These are phyloP conservation scores for Vickermania ingenoplastis DNA, from an alignment of 208 protist species.

Conservation along the genomic window DNA sequence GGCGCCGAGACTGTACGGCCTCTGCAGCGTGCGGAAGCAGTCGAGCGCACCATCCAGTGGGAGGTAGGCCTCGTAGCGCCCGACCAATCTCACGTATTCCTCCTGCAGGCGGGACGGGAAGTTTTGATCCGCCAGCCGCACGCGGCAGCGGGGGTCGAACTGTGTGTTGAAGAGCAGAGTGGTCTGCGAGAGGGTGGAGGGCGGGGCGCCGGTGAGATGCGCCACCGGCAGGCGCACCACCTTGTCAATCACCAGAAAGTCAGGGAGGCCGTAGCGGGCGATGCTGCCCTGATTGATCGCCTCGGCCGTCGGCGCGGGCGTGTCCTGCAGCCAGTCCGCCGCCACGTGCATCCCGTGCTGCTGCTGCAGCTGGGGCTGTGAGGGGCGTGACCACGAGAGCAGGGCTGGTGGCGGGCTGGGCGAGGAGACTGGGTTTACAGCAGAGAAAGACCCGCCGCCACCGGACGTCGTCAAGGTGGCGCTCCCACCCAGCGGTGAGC, in stretches of 20 bases:
- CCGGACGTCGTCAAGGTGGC: neutral
- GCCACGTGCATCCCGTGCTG: neutral
- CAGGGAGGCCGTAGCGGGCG: slow-evolving; percentile 6
- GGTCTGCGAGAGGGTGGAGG: slow-evolving; percentile 5
- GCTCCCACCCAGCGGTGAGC: neutral
- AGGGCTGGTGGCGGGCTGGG: no score
- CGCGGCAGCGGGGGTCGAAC: slow-evolving; percentile 49
- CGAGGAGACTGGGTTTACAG: no score
- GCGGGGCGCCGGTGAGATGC: slow-evolving; percentile 16
- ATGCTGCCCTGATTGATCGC: no score
- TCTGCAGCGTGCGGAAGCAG: slow-evolving; percentile 27
- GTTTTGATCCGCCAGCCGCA: slow-evolving; percentile 27
- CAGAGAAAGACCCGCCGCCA: neutral
- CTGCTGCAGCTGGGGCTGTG: neutral
- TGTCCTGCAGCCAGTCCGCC: neutral
- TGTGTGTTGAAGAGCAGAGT: slow-evolving; percentile 13
- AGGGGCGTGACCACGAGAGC: no score
- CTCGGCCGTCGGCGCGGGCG: neutral
- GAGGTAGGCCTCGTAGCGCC: slow-evolving; percentile 41
- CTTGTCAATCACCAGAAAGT: slow-evolving; percentile 20
- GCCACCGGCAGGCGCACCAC: slow-evolving; percentile 22
- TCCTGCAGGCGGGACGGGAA: slow-evolving; percentile 33
- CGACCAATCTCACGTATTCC: slow-evolving; percentile 41
- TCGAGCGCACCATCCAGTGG: slow-evolving; percentile 33
- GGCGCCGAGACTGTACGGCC: slow-evolving; percentile 47